Percentiles rank a stretch among this genome's conserved stretches.
phyloP scores from a whole-genome alignment of 2,329 filamentous ascomycete species.

The Orbilia blumenaviensis region DNA sequence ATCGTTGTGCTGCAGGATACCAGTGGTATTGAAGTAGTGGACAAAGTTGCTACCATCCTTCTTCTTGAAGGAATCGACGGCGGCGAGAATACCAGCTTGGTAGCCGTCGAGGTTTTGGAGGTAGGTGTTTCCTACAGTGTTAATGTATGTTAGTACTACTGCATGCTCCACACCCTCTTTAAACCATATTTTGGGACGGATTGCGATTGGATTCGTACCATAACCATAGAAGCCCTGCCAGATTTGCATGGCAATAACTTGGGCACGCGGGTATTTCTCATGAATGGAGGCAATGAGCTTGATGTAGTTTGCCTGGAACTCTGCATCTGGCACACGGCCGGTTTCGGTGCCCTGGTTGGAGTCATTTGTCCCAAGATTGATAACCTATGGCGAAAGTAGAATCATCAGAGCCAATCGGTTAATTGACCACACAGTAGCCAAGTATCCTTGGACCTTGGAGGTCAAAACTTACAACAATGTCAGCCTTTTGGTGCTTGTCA shows the following conservation, averaged over 20 bases:
- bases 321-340: constrained; percentile 59
- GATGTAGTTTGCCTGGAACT: constrained; percentile 62
- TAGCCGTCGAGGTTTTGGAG: constrained; percentile 63
- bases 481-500: constrained; percentile 28
- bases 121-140: constrained; percentile 65
- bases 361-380: constrained; percentile 65
- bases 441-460: neutral
- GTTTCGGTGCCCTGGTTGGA: constrained; percentile 61
- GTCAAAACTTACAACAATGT: constrained; percentile 37
- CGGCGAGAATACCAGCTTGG: constrained; percentile 65
- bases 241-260: constrained; percentile 61
- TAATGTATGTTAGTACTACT: constrained; percentile 63
- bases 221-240: constrained; percentile 42
- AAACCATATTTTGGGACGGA: neutral
- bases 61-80: constrained; percentile 66
- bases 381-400: constrained; percentile 58
- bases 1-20: constrained; percentile 71
- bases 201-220: constrained; percentile 5
- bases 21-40: constrained; percentile 71
- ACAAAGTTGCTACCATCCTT: constrained; percentile 64
- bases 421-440: neutral
- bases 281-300: constrained; percentile 62
- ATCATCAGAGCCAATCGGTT: constrained; percentile 58
- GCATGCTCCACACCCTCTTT: neutral
- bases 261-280: constrained; percentile 61